Conservation (phyloP, 495 filamentous ascomycete genomes). For the Achaetomiella virescens region DNA sequence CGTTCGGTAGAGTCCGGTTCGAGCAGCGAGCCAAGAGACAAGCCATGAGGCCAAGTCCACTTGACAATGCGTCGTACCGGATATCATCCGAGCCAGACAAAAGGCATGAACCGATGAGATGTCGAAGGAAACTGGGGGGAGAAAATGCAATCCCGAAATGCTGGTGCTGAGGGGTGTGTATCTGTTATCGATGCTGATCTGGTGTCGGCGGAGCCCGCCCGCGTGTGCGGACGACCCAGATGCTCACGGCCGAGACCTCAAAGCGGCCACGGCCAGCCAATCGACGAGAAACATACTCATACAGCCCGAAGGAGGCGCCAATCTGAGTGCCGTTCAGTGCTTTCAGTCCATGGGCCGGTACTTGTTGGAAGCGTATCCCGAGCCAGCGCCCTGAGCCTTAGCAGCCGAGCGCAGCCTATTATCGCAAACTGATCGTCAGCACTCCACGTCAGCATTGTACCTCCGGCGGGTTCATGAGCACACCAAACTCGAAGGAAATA, state of each 20-base stretch:
- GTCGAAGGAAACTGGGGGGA: constrained; percentile 12
- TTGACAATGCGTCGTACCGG: constrained; percentile 9
- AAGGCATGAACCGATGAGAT: constrained; percentile 14
- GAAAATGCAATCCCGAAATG: constrained; percentile 30
- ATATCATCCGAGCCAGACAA: constrained; percentile 17
- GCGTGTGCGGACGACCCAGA: constrained; percentile 3
- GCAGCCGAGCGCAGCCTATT: constrained; percentile 93
- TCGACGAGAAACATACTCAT: constrained; percentile 27
- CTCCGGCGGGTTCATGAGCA: constrained; percentile 72
- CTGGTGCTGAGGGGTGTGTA: constrained; percentile 22
- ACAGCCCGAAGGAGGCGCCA: constrained; percentile 22
- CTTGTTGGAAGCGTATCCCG: constrained; percentile 53
- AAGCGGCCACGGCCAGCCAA: constrained; percentile 12
- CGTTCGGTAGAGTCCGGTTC: constrained; percentile 26
- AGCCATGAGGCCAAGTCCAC: neutral
- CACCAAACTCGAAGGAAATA: constrained; percentile 77
- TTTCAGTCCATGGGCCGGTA: constrained; percentile 66
- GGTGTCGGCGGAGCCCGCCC: constrained; percentile 8
- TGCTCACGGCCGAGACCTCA: constrained; percentile 1
- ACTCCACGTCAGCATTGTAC: constrained; percentile 62
- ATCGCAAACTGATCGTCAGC: constrained; percentile 82
- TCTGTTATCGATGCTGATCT: constrained; percentile 26
- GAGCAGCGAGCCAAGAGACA: neutral
- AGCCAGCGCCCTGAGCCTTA: constrained; percentile 70
- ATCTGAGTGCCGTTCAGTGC: constrained; percentile 15